These are phyloP conservation scores for Odontarrhena argentea DNA, from an alignment of 345 rosid genomes.

Conservation along the genomic window DNA sequence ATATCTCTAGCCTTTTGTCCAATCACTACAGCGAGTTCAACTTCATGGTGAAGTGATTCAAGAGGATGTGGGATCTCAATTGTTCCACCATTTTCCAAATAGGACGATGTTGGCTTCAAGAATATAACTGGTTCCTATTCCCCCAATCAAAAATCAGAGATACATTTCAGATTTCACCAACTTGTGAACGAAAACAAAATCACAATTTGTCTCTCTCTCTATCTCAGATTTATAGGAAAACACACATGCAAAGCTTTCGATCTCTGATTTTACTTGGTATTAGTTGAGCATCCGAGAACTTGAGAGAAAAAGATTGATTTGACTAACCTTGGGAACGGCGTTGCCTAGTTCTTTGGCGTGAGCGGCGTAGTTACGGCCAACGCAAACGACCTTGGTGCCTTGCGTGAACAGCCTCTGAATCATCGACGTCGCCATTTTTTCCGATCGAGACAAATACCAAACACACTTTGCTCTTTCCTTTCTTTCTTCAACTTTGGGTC, in stretches of 20 bases:
- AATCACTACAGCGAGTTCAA: slow-evolving; percentile 90
- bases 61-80: slow-evolving; percentile 79
- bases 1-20: slow-evolving; percentile 83
- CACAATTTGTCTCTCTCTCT: background rate
- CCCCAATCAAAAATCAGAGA: slow-evolving; percentile 10
- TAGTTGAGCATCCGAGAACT: background rate
- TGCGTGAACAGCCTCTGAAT: slow-evolving; percentile 61
- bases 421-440: slow-evolving; percentile 45
- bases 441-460: slow-evolving; percentile 9
- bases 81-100: slow-evolving; percentile 84
- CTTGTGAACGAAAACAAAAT: background rate
- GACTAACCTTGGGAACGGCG: slow-evolving; percentile 85
- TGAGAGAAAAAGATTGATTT: background rate
- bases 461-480: background rate
- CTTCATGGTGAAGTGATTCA: slow-evolving; percentile 83
- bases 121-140: slow-evolving; percentile 86
- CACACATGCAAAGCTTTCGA: background rate
- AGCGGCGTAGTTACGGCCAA: slow-evolving; percentile 96
- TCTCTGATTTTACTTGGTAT: background rate
- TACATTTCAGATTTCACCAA: background rate
- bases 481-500: background rate
- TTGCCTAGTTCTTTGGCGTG: slow-evolving; percentile 98
- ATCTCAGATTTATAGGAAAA: background rate
- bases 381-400: slow-evolving; percentile 91
- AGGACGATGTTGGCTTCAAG: slow-evolving; percentile 95